Base-by-base conservation (phyloP, 768 basidiomycete genomes). In the Guyanaporus albipodus region DNA sequence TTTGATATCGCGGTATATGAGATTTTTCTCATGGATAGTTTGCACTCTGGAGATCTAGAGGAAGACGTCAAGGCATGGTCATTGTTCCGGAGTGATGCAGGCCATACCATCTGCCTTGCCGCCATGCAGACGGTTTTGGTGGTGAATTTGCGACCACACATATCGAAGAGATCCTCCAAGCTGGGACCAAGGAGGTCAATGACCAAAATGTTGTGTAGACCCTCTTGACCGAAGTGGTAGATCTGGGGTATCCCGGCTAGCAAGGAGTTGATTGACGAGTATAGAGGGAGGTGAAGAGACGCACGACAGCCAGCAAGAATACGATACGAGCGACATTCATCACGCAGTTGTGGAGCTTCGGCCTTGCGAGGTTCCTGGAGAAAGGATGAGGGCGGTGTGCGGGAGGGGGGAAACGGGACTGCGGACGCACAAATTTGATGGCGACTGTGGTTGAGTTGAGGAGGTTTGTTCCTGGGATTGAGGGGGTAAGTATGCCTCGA, bases 41-140 rank as follows among this genome's bases (percentile, higher is more conserved):
- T 98, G 95, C 17, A 96, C 93, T 59, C 96, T 84, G 40, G 90
- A 82, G 49, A 99, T 75, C 95, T 98, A 54, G 27, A 27, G 97
- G 54, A 29, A 27, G 49, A 38, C 7, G 38, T 48, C 33, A 54
- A 33, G 55, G 21, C 38, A 46, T 11, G 47, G 1, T 21, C 33
- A 29, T 23, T 36, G 44, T 46, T 27, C 41, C 23, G 27, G 39
- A 27, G 28, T 12, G 27, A 61, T 78, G 49, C 50, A 89, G 6
- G 27, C 11, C 7, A 28, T 28, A 32, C 89, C 89, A 92, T 98
- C 71, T 98, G 96, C 62, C 91, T 87, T 48, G 96, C 96, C 29
- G 92, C 91, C 93, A 98, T 95, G 70, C 92, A 96, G 29, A 96
- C 94, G 23, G 96, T 98, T 80, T 99, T 98, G 71, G 89, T 85